Evolutionary conservation across 352 stramenopile genomes (phyloP), one percentile per base, ranked within the genome.

Genomic region (Globisporangium irregulare): DNA sequence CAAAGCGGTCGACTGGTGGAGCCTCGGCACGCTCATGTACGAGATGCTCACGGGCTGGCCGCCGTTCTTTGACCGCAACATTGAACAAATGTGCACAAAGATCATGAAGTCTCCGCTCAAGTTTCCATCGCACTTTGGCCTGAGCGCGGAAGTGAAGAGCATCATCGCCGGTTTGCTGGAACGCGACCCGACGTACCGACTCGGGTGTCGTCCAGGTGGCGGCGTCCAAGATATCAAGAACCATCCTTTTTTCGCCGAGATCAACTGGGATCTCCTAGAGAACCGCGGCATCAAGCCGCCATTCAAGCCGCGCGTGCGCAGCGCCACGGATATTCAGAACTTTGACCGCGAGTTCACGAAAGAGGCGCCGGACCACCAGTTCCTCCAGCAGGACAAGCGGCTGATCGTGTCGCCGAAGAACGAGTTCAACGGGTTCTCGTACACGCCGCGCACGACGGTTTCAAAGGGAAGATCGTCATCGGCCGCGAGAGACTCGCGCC

Each of bases 21-120:
- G 88, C 60, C 80, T 98, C 5, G 94, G 94, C 27, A 97, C 90
- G 55, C 81, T 98, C 55, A 91, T 98, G 74, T 98, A 97, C 71
- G 94, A 98, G 75, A 98, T 98, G 94, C 85, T 98, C 57, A 97
- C 90, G 27, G 94, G 94, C 8, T 95, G 91, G 87, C 94, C 94
- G 32, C 94, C 94, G 34, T 98, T 97, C 75, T 98, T 97, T 68
- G 89, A 97, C 63, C 89, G 81, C 62, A 97, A 98, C 73, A 93
- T 95, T 48, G 84, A 97, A 60, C 81, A 89, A 54, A 97, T 98
- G 89, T 97, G 88, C 77, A 82, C 90, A 14, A 93, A 96, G 70
- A 97, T 98, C 63, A 91, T 97, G 76, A 93, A 93, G 64, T 90
- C 87, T 0, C 82, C 86, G 32, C 84, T 98, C 48, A 89, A 88